Conservation (phyloP, 2,329 filamentous ascomycete genomes). For the Aspergillus eucalypticola region DNA sequence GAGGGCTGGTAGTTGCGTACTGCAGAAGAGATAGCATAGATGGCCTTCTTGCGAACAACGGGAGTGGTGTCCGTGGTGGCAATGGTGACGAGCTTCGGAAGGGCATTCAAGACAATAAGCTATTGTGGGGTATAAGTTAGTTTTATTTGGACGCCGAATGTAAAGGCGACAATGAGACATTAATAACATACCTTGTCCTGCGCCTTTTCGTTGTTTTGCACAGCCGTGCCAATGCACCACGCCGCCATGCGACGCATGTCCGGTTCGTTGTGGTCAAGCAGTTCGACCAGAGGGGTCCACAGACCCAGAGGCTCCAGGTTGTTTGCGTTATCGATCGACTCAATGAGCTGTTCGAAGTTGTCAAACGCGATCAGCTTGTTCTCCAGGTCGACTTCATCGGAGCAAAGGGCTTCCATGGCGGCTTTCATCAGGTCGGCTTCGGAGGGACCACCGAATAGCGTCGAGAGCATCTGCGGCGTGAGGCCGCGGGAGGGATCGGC, state of each 20-base stretch:
- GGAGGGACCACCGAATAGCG: constrained; percentile 78
- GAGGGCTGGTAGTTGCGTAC: constrained; percentile 86
- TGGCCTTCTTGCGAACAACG: constrained; percentile 77
- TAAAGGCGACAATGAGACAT: neutral
- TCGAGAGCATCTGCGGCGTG: constrained; percentile 68
- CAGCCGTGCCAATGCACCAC: constrained; percentile 92
- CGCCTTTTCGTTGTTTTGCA: constrained; percentile 88
- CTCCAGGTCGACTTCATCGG: constrained; percentile 66
- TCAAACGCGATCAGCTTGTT: constrained; percentile 84
- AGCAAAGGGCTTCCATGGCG: constrained; percentile 74
- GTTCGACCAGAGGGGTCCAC: constrained; percentile 75
- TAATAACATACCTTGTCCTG: constrained; percentile 66
- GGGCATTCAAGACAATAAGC: constrained; percentile 62
- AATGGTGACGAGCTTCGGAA: constrained; percentile 69
- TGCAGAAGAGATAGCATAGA: constrained; percentile 83
- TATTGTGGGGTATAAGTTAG: constrained; percentile 23
- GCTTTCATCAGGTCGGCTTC: constrained; percentile 91
- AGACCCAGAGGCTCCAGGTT: constrained; percentile 77
- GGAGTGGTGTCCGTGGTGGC: constrained; percentile 60
- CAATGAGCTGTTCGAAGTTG: constrained; percentile 91
- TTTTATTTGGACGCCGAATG: too few relatives aligned
- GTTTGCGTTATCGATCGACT: constrained; percentile 95
- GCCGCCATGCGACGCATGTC: constrained; percentile 82
- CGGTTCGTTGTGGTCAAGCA: constrained; percentile 68
- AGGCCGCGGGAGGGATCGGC: constrained; percentile 48